Base-by-base conservation (phyloP, 1,284 basidiomycete species). In the Naganishia sp. region DNA sequence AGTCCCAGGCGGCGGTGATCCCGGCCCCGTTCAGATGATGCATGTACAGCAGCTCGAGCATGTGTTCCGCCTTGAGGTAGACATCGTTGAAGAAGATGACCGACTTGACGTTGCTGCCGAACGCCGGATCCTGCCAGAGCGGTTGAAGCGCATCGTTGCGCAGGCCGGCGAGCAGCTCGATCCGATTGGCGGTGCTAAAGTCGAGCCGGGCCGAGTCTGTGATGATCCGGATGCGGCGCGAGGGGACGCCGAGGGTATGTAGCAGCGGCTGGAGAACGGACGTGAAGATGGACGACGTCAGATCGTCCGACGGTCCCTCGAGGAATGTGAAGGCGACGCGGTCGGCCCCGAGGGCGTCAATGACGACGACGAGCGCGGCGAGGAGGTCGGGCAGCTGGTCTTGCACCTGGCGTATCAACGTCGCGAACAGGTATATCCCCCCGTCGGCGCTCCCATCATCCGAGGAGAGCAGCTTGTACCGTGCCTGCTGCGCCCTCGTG, bases 81-180 rank as follows among this genome's bases (percentile, higher is more conserved):
- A 81, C 78, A 66, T 81, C 79, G 66, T 81, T 80, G 69, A 80
- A 77, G 68, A 76, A 78, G 13, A 81, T 72, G 11, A 80, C 72
- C 1, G 77, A 73, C 3, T 66, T 69, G 3, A 73, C 73, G 31
- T 67, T 56, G 2, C 39, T 65, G 10, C 46, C 49, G 1, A 54
- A 61, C 65, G 54, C 67, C 33, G 64, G 54, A 39, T 74, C 73
- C 7, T 72, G 59, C 77, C 77, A 80, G 15, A 80, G 57, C 5
- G 79, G 79, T 48, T 66, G 54, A 23, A 81, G 64, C 1, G 79
- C 79, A 44, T 73, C 60, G 63, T 80, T 80, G 16, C 80, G 65
- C 53, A 81, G 69, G 16, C 72, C 71, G 1, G 80, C 77, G 16
- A 81, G 72, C 31, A 72, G 70, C 50, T 76, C 75, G 44, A 81